Percentiles rank a stretch among this genome's conserved stretches.
Conservation (phyloP, 495 filamentous ascomycete species). For the Penicillium parvum region DNA sequence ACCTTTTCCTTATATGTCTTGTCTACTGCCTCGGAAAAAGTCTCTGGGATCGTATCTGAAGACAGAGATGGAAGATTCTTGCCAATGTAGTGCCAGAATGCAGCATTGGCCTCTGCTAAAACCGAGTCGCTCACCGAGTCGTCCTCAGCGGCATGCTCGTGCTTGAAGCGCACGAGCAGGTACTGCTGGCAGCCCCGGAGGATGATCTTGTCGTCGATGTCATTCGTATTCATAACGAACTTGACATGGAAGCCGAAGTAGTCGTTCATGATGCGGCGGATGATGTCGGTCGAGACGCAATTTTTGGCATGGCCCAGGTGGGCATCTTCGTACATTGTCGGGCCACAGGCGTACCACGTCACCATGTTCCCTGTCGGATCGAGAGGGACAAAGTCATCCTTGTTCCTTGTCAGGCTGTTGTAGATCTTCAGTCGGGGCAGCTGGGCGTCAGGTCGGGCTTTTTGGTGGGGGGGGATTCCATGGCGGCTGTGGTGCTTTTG, state of each 20-base stretch:
- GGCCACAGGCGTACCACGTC: constrained; percentile 87
- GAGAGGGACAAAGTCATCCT: constrained; percentile 71
- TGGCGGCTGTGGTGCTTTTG: too few relatives aligned
- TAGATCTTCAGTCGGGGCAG: constrained; percentile 49
- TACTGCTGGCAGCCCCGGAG: constrained; percentile 4
- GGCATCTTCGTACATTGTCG: constrained; percentile 88
- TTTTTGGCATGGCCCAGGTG: constrained; percentile 91
- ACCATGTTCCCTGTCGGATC: constrained; percentile 63
- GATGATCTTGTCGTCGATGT: constrained; percentile 85
- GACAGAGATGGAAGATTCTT: too few relatives aligned
- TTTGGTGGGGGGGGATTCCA: constrained; percentile 44
- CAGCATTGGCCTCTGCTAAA: too few relatives aligned
- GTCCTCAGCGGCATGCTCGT: too few relatives aligned
- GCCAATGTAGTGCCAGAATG: too few relatives aligned
- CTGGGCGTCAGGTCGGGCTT: constrained; percentile 25
- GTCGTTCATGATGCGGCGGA: constrained; percentile 77
- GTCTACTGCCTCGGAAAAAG: too few relatives aligned
- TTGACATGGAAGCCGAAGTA: constrained; percentile 83
- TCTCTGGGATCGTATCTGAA: too few relatives aligned
- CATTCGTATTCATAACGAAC: constrained; percentile 96
- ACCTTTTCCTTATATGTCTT: too few relatives aligned
- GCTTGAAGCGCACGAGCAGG: constrained; percentile 69
- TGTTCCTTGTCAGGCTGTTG: constrained; percentile 71
- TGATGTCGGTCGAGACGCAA: constrained; percentile 91
- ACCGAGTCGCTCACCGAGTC: too few relatives aligned